A percentile compares a stretch with the other conserved stretches of the same genome.
phyloP scores from a whole-genome alignment of 306 rosid genomes.

The Dryas octopetala region DNA sequence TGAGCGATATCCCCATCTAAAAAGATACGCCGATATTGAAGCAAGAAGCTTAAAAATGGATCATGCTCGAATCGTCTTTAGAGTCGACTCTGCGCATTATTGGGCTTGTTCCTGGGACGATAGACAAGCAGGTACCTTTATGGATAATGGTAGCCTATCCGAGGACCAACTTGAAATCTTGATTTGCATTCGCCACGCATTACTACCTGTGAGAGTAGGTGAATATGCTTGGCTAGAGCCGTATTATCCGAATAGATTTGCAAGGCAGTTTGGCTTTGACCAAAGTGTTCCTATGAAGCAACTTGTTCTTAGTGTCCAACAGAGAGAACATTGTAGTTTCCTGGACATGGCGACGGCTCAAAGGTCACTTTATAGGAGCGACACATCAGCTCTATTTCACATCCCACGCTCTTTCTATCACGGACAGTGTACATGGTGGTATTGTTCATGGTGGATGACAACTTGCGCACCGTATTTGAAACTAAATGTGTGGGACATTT shows the following conservation, averaged over 20 bases:
- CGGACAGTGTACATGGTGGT: not conserved
- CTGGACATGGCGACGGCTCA: not conserved
- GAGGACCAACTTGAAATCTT: not conserved
- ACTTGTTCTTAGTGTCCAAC: not conserved
- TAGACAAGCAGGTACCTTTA: too few species aligned
- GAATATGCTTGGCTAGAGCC: not conserved
- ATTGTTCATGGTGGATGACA: not conserved
- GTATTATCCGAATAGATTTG: not conserved
- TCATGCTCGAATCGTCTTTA: too few species aligned
- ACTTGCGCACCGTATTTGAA: too few species aligned
- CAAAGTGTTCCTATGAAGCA: not conserved
- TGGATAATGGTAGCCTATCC: too few species aligned
- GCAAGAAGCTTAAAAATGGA: too few species aligned
- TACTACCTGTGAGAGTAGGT: not conserved
- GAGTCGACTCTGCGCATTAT: too few species aligned
- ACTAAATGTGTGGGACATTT: too few species aligned
- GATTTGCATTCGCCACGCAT: not conserved
- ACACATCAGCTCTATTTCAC: fast-evolving
- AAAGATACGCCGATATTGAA: too few species aligned
- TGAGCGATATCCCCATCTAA: too few species aligned
- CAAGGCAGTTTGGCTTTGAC: not conserved
- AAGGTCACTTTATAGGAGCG: too few species aligned
- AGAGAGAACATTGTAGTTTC: not conserved
- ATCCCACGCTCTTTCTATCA: not conserved
- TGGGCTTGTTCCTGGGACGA: too few species aligned